A percentile compares a stretch with the other conserved stretches of the same genome.
Conservation (phyloP, 257 asterid genomes). For the Scutellaria minor region DNA sequence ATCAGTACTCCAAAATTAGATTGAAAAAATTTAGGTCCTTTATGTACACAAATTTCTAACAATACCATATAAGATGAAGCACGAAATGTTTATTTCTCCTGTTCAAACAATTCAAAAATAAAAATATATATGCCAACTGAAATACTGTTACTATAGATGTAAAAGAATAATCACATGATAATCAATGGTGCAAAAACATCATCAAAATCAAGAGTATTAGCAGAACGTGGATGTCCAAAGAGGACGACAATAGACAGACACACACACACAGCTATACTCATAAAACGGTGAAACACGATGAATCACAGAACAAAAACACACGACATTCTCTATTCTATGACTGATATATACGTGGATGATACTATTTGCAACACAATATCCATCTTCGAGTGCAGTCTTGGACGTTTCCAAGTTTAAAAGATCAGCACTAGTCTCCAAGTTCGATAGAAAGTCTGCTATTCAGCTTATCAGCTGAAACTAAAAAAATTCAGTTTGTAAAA, state of each 20-base stretch:
- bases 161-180: neutral
- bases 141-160: too few species aligned
- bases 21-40: too few species aligned
- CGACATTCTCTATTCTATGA: neutral
- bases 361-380: neutral
- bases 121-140: neutral
- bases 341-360: neutral
- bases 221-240: conserved; percentile 23
- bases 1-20: too few species aligned
- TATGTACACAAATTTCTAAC: too few species aligned
- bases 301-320: conserved; percentile 4
- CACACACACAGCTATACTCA: conserved; percentile 1
- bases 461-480: conserved; percentile 16
- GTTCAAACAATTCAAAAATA: neutral
- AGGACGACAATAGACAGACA: conserved; percentile 10
- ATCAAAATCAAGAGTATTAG: neutral
- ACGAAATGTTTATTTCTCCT: too few species aligned
- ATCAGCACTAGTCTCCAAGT: conserved; percentile 26
- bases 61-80: too few species aligned
- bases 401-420: conserved; percentile 1
- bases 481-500: conserved; percentile 3
- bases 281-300: neutral
- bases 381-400: conserved; percentile 1
- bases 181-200: conserved; percentile 11
- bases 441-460: conserved; percentile 18